A percentile compares a stretch with the other conserved stretches of the same genome.
Evolutionary conservation across 805 yeast species (phyloP).

Genomic region (Zygotorulaspora danielsina): DNA sequence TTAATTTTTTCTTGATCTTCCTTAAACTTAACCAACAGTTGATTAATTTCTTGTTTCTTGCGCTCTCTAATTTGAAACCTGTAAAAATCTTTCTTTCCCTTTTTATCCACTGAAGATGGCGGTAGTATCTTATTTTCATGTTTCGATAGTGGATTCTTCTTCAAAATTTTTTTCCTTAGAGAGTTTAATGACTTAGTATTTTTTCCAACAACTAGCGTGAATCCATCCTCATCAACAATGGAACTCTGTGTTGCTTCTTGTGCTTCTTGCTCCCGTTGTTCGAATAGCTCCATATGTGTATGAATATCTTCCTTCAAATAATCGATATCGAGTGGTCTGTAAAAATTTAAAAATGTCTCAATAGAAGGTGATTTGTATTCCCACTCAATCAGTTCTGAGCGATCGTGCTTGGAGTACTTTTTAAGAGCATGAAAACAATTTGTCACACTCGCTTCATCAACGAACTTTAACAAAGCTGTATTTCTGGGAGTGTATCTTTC

Average conservation of each 20-base stretch:
- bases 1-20: conserved; percentile 84
- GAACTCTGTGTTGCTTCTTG: conserved; percentile 52
- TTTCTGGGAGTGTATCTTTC: conserved; percentile 58
- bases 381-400: conserved; percentile 38
- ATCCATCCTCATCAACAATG: conserved; percentile 88
- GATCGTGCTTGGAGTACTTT: conserved; percentile 49
- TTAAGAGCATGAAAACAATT: conserved; percentile 54
- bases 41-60: conserved; percentile 90
- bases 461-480: conserved; percentile 67
- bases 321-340: conserved; percentile 45
- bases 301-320: conserved; percentile 54
- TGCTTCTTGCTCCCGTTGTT: conserved; percentile 61
- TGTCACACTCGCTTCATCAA: conserved; percentile 59
- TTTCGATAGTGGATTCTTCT: conserved; percentile 34
- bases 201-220: conserved; percentile 82
- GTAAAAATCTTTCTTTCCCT: conserved; percentile 84
- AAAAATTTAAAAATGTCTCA: conserved; percentile 41
- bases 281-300: conserved; percentile 60
- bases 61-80: conserved; percentile 92
- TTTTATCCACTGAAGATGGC: conserved; percentile 50
- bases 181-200: conserved; percentile 69
- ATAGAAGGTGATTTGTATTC: conserved; percentile 35
- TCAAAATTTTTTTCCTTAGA: conserved; percentile 32
- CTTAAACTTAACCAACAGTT: conserved; percentile 75
- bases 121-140: conserved; percentile 25